A percentile compares a stretch with the other conserved stretches of the same genome.
phyloP scores from a whole-genome alignment of 2,329 filamentous ascomycete genomes.

The Colletotrichum spinosum region DNA sequence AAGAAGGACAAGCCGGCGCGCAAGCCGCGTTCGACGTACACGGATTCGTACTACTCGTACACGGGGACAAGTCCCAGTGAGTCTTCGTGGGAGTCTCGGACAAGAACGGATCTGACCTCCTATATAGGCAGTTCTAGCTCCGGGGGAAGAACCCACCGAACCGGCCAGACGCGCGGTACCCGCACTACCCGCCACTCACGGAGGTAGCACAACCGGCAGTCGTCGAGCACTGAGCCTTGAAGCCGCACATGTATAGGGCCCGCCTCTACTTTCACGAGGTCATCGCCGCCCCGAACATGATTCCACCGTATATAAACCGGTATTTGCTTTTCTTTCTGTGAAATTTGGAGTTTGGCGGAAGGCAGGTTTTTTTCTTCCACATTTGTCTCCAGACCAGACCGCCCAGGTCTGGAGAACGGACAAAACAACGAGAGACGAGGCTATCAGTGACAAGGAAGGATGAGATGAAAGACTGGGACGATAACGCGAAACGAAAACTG shows the following conservation, averaged over 20 bases:
- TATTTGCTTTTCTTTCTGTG: constrained; percentile 9
- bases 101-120: constrained; percentile 39
- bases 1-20: constrained; percentile 59
- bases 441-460: constrained; percentile 26
- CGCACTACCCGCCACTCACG: constrained; percentile 45
- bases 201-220: constrained; percentile 39
- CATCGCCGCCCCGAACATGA: constrained; percentile 3
- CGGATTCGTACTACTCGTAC: constrained; percentile 67
- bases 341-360: constrained; percentile 18
- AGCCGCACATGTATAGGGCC: constrained; percentile 8
- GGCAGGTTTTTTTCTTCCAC: too few species aligned
- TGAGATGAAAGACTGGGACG: constrained; percentile 18
- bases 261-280: constrained; percentile 3
- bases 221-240: background rate
- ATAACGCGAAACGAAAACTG: constrained; percentile 5
- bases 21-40: constrained; percentile 58
- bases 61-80: constrained; percentile 64
- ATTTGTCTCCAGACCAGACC: background rate
- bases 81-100: constrained; percentile 45
- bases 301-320: constrained; percentile 34
- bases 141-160: constrained; percentile 53
- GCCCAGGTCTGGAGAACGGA: background rate
- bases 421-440: constrained; percentile 20
- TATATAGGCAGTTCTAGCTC: constrained; percentile 59
- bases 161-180: constrained; percentile 34